Conservation (phyloP, 2,329 filamentous ascomycete species). For the Lasiodiplodia hormozganensis region DNA sequence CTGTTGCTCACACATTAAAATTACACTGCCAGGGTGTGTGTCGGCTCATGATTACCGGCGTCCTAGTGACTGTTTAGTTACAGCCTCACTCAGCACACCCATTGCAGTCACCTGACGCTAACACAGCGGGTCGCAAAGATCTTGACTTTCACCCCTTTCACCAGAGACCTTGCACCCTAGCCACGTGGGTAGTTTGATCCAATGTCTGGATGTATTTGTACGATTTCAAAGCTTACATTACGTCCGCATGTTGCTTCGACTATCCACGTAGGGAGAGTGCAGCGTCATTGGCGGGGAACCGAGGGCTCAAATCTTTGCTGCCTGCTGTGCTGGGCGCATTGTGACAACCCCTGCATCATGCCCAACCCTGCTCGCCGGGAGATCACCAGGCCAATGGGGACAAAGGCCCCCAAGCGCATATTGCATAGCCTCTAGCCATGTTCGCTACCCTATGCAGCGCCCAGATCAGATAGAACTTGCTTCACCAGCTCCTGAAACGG, state of each 20-base stretch:
- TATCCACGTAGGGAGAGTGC: no score
- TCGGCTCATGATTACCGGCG: background rate
- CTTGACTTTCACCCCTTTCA: no score
- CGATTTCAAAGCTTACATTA: no score
- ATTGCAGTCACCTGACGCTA: conserved; percentile 14
- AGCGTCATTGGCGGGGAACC: no score
- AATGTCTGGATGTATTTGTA: no score
- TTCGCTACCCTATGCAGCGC: conserved; percentile 31
- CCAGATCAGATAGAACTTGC: conserved; percentile 52
- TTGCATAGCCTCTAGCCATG: background rate
- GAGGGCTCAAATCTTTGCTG: no score
- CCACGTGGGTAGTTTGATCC: no score
- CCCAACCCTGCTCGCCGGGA: conserved; percentile 3
- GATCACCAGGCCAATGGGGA: conserved; percentile 7
- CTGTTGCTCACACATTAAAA: background rate
- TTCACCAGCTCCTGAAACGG: conserved; percentile 49
- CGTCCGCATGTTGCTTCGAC: no score
- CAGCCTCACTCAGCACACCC: conserved; percentile 11
- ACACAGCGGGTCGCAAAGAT: background rate
- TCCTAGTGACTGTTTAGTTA: conserved; percentile 9
- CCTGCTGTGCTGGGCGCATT: no score
- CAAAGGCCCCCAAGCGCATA: background rate
- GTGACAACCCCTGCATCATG: conserved; percentile 17
- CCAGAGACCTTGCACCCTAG: no score
- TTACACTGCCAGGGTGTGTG: background rate